Evolutionary conservation across 2,329 filamentous ascomycete genomes (phyloP), one percentile per base, ranked within the genome.

Genomic region (Elsinoe necatrix): DNA sequence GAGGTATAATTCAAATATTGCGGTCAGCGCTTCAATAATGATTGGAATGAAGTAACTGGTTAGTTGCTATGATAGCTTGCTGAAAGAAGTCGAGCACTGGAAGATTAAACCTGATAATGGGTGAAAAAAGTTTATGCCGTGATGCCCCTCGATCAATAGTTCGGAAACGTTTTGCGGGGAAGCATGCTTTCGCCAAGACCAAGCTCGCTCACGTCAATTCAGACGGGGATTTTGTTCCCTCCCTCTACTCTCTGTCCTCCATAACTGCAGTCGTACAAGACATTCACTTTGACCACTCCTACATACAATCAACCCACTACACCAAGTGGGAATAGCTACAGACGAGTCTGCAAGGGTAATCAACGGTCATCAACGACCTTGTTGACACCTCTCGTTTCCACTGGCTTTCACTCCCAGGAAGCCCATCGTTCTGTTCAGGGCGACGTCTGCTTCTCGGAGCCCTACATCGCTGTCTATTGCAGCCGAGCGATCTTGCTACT

Each of bases 201-300:
- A 34, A 52, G 48, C 48, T 52, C 25, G 25, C 48, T 52, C 48
- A 52, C 48, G 20, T 52, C 48, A 52, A 52, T 9, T 29, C 16
- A 39, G 21, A 25, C 8, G 25, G 31, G 48, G 29, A 52, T 52
- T 52, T 39, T 29, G 25, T 29, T 39, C 16, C 27, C 20, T 8
- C 14, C 16, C 9, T 20, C 31, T 37, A 9, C 31, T 34, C 34
- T 52, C 21, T 52, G 34, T 45, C n/a, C 41, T 25, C 12, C 20
- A 23, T 8, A 12, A 21, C 12, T 25, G 11, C 11, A 11, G 12
- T 27, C 34, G 34, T 20, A 35, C 48, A 52, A 29, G 9, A 4
- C 27, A 29, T 9, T 29, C 4, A 29, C 9, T 4, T 29, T 29
- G 27, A 29, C 4, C 27, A 29, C 27, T 4, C 27, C 4, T 4